Conservation (phyloP, 1,284 basidiomycete species). For the Pseudozyma pruni region DNA sequence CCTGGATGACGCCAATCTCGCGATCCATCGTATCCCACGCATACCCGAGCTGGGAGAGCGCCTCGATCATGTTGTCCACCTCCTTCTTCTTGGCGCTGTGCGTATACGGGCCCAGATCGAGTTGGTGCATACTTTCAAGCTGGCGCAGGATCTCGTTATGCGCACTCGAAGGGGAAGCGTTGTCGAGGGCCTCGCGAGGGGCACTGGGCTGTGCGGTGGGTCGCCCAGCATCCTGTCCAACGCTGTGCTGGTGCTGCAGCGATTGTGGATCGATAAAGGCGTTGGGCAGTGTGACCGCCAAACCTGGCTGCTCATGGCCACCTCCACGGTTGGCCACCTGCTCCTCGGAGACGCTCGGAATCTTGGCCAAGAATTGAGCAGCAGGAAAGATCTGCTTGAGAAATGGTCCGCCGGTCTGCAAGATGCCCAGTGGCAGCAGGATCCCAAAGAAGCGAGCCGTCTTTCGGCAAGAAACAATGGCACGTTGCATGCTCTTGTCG, state of each 20-base stretch:
- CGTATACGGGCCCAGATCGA: constrained; percentile 54
- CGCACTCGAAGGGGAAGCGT: constrained; percentile 11
- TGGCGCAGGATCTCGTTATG: constrained; percentile 31
- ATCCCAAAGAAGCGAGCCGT: constrained; percentile 51
- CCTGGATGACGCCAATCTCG: constrained; percentile 57
- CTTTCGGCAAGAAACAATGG: constrained; percentile 49
- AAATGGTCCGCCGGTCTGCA: constrained; percentile 56
- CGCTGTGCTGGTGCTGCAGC: constrained; percentile 22
- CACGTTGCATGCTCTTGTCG: constrained; percentile 45
- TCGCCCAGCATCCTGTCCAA: constrained; percentile 13
- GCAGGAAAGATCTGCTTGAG: constrained; percentile 54
- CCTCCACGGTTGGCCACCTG: constrained; percentile 21
- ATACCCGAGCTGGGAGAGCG: constrained; percentile 60
- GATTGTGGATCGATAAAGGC: constrained; percentile 38
- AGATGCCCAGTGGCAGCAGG: constrained; percentile 45
- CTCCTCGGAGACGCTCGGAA: constrained; percentile 42
- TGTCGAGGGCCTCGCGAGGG: no score
- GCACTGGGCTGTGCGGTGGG: no score
- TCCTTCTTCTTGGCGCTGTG: constrained; percentile 55
- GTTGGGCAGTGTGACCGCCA: no score
- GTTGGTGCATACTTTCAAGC: constrained; percentile 38
- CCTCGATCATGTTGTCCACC: constrained; percentile 56
- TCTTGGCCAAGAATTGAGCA: constrained; percentile 56
- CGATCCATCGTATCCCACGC: constrained; percentile 59
- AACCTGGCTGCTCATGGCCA: no score